These are phyloP conservation scores for Helenozyma rhizophorensis DNA, from an alignment of 805 yeast species.

Conservation along the genomic window DNA sequence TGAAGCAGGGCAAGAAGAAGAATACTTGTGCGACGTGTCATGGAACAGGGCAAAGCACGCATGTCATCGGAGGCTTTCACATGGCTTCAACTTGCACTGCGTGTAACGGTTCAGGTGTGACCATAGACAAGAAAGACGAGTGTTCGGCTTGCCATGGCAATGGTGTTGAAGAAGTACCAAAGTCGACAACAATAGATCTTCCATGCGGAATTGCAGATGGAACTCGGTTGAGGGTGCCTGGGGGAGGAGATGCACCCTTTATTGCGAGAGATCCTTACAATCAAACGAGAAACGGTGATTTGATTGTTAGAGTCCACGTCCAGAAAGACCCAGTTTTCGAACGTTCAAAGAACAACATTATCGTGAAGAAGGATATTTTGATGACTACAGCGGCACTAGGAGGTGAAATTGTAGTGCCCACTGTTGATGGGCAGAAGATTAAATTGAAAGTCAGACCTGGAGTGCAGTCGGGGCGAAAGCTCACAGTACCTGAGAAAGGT, in stretches of 20 bases:
- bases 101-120: conserved; percentile 88
- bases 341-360: conserved; percentile 62
- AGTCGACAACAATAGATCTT: conserved; percentile 73
- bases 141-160: conserved; percentile 85
- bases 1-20: conserved; percentile 70
- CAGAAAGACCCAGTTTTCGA: conserved; percentile 67
- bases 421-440: conserved; percentile 73
- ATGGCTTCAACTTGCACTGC: conserved; percentile 89
- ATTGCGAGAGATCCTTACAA: conserved; percentile 70
- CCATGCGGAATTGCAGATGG: conserved; percentile 92
- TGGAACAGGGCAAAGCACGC: conserved; percentile 90
- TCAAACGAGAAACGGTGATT: conserved; percentile 75
- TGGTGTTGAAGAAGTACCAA: conserved; percentile 68
- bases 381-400: conserved; percentile 97
- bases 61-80: conserved; percentile 89
- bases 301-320: conserved; percentile 77
- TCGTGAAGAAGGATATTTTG: conserved; percentile 64
- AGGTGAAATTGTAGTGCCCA: conserved; percentile 86
- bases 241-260: conserved; percentile 86
- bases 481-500: conserved; percentile 82
- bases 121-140: conserved; percentile 58
- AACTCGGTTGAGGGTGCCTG: conserved; percentile 73
- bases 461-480: conserved; percentile 68
- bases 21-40: conserved; percentile 82
- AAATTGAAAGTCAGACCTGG: conserved; percentile 82